Percentiles rank a stretch among this genome's conserved stretches.
phyloP scores from a whole-genome alignment of 768 basidiomycete genomes.

The Amanita rimosa region DNA sequence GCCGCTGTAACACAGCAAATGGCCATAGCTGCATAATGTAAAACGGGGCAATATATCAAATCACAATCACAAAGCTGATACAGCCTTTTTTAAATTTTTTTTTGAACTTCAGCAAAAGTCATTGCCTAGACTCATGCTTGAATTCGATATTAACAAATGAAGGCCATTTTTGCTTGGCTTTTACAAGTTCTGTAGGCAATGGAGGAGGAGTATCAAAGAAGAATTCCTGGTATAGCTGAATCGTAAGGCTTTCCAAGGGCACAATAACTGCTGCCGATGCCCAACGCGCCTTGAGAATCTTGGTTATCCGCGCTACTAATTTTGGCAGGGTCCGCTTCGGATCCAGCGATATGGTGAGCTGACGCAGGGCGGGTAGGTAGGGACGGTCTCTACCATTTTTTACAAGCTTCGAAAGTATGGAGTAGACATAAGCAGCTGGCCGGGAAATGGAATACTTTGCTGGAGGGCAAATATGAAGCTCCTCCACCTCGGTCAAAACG shows the following conservation, averaged over 20 bases:
- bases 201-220: too few relatives aligned
- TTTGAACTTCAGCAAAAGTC: neutral
- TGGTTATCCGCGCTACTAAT: neutral
- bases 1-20: too few relatives aligned
- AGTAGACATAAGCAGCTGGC: neutral
- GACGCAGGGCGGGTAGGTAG: neutral
- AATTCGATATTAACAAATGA: neutral
- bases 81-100: too few relatives aligned
- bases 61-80: too few relatives aligned
- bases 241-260: neutral
- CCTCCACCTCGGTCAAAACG: neutral
- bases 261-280: neutral
- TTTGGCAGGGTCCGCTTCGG: neutral
- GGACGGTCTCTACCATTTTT: neutral
- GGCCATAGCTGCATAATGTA: too few relatives aligned
- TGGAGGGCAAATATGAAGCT: neutral
- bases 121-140: neutral
- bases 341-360: neutral
- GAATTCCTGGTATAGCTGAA: neutral
- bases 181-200: neutral
- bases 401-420: neutral
- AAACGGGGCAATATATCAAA: too few relatives aligned
- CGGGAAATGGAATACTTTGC: neutral
- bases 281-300: neutral
- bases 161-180: neutral